Base-by-base conservation (phyloP, 208 protist species). In the Acanthamoeba castellanii region DNA sequence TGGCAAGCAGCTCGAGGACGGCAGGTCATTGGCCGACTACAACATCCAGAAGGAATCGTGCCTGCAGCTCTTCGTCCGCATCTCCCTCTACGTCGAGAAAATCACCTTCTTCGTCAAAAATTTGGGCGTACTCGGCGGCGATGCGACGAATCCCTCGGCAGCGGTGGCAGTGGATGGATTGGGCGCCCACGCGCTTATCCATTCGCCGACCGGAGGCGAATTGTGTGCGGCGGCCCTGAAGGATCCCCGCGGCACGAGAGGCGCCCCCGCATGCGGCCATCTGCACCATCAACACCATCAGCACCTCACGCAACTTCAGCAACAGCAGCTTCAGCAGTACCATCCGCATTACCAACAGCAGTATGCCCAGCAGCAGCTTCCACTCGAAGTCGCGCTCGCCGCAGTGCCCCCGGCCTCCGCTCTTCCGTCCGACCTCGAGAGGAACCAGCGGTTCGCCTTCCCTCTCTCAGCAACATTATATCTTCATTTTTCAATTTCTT, bases 1-100 rank as follows among this genome's bases (percentile, higher is more conserved):
- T 55, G 98, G 98, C 94, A 89, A 99, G 96, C 98, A 99, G 96
- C 97, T 99, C 57, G 98, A 99, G 95, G 98, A 99, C 78, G 98
- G 98, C 61, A 97, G 97, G 94, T 99, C 98, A 18, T 96, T 99
- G 18, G 95, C 97, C 25, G 97, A 97, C 95, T 97, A 97, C 96
- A 98, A 98, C 91, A 98, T 98, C 95, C 97, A 97, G 90, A 97
- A 97, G 84, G 96, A 97, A 82, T 97, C 95, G 34, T 96, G 91
- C 27, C 82, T 97, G 13, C 96, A 97, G 32, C 95, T 97, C 70
- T 78, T 78, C 70, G 70, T 78, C 34, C 70, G 70, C 70, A 78
- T 78, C 78, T 50, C 47, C 47, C 37, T 50, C 27, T 50, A 87
- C 47, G 78, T 61, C 37, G 78, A 87, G 47, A 87, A 87, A 50